phyloP scores from a whole-genome alignment of 176 grass and related monocot species.

The Saccharum spontaneum region DNA sequence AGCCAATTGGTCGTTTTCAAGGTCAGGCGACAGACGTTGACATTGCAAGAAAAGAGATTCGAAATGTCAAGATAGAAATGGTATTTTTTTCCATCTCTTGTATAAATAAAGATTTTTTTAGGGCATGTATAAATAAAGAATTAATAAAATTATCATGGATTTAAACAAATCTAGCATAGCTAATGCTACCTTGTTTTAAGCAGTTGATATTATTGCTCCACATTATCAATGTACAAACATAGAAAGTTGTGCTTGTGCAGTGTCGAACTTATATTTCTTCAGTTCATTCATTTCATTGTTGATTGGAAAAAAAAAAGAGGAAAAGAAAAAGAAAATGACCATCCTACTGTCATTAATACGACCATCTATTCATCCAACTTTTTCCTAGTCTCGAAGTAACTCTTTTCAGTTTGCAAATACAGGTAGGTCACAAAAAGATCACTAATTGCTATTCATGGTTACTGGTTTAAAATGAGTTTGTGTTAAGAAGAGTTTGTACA shows the following conservation, averaged over 20 bases:
- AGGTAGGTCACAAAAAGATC: neutral
- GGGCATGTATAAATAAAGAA: constrained; percentile 18
- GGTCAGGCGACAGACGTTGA: constrained; percentile 77
- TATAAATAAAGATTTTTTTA: neutral
- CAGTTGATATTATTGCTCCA: neutral
- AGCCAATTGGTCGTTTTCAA: constrained; percentile 91
- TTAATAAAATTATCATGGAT: neutral
- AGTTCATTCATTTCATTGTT: constrained; percentile 2
- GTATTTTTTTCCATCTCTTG: constrained; percentile 41
- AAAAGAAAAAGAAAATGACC: neutral
- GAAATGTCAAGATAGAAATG: constrained; percentile 92
- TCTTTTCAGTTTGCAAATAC: neutral
- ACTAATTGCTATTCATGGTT: neutral
- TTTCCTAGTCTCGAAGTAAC: neutral
- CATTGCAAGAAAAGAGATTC: constrained; percentile 89
- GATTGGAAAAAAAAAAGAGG: neutral
- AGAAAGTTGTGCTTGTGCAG: constrained; percentile 1
- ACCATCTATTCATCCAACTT: neutral
- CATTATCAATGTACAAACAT: neutral
- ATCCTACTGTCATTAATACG: neutral
- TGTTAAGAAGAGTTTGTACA: neutral
- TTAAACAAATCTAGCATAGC: neutral
- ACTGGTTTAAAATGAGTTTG: neutral
- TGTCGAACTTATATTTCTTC: neutral
- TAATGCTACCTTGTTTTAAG: constrained; percentile 1